These are phyloP conservation scores for Annulohypoxylon moriforme DNA, from an alignment of 495 filamentous ascomycete genomes.

Conservation along the genomic window DNA sequence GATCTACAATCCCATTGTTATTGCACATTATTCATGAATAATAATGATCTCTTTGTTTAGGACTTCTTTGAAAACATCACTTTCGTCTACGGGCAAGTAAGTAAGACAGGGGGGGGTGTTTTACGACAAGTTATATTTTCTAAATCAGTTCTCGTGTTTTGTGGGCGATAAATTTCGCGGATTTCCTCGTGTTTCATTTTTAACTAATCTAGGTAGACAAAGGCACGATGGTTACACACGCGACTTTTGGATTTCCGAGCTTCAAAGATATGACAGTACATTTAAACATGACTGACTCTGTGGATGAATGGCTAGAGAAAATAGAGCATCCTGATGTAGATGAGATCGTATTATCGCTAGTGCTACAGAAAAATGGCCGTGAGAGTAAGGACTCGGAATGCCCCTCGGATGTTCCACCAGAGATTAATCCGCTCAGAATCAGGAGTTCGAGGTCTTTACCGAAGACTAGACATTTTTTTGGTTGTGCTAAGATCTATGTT, in stretches of 20 bases:
- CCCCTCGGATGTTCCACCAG: too few relatives aligned
- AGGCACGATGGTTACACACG: neutral
- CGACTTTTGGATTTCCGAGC: neutral
- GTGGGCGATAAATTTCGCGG: neutral
- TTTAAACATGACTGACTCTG: neutral
- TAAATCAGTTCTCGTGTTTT: neutral
- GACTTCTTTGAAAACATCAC: neutral
- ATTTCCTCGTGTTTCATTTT: too few relatives aligned
- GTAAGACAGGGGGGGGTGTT: neutral
- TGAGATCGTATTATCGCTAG: neutral
- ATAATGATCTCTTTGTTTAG: neutral
- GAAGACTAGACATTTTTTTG: neutral
- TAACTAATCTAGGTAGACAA: neutral
- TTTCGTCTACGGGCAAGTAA: neutral
- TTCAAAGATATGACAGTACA: neutral
- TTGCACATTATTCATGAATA: too few relatives aligned
- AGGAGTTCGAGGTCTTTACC: neutral
- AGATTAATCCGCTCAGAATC: neutral
- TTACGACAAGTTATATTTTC: neutral
- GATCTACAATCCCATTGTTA: slow-evolving; percentile 1
- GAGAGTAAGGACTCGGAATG: neutral
- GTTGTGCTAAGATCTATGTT: too few relatives aligned
- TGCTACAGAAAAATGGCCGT: too few relatives aligned
- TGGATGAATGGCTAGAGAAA: neutral
- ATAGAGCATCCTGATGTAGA: neutral